Evolutionary conservation across 495 filamentous ascomycete genomes (phyloP).

Genomic region (Thozetella sp.): DNA sequence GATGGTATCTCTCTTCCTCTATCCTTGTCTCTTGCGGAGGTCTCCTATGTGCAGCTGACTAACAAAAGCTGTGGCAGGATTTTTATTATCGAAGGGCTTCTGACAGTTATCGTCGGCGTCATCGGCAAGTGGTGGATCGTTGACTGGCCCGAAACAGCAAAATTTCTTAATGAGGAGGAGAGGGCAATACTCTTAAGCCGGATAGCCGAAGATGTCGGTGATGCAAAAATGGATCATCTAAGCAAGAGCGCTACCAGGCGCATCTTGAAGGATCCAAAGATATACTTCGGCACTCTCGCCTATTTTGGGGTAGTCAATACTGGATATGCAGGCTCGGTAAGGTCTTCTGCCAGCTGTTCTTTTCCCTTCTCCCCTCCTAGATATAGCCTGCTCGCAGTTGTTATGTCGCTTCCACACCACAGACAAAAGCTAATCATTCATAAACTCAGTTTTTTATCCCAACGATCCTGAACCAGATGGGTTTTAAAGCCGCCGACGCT

Average conservation of each 20-base stretch:
- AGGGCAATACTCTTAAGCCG: slow-evolving; percentile 1
- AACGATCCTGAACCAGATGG: slow-evolving; percentile 52
- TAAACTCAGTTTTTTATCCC: slow-evolving; percentile 50
- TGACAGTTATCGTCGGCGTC: neutral
- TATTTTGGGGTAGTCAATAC: slow-evolving; percentile 9
- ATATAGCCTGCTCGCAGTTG: no score
- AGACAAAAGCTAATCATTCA: no score
- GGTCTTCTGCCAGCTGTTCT: no score
- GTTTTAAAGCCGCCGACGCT: slow-evolving; percentile 44
- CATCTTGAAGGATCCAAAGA: neutral
- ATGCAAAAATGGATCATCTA: slow-evolving; percentile 1
- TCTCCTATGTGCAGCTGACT: no score
- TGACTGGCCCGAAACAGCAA: slow-evolving; percentile 8
- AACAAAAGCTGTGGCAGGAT: neutral
- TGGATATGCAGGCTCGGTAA: slow-evolving; percentile 9
- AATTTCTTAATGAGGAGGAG: slow-evolving; percentile 4
- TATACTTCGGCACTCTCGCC: slow-evolving; percentile 34
- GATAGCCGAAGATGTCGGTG: slow-evolving; percentile 2
- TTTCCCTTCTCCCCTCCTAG: neutral
- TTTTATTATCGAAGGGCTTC: neutral
- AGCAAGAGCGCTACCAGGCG: neutral
- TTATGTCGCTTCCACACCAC: no score
- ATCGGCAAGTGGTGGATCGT: neutral
- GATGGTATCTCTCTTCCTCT: no score
- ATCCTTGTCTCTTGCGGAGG: no score